Evolutionary conservation across 2,329 filamentous ascomycete species (phyloP).

Genomic region (Claviceps pusilla): DNA sequence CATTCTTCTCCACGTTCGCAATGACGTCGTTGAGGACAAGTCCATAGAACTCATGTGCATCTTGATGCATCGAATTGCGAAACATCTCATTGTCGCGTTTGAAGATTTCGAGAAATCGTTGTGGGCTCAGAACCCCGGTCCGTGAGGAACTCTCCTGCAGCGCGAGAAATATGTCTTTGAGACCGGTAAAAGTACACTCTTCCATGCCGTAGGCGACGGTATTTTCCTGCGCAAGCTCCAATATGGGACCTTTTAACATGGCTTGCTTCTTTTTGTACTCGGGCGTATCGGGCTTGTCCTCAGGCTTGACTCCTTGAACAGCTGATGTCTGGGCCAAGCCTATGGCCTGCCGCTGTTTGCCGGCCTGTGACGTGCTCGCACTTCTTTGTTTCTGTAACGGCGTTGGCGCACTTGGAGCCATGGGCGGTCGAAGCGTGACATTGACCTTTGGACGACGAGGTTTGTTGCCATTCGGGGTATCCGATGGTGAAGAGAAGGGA

Average conservation of each 20-base stretch:
- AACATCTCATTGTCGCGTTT: slow-evolving; percentile 96
- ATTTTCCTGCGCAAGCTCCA: slow-evolving; percentile 74
- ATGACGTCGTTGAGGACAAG: slow-evolving; percentile 92
- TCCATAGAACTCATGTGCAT: slow-evolving; percentile 94
- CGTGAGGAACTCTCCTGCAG: slow-evolving; percentile 67
- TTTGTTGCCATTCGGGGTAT: slow-evolving; percentile 46
- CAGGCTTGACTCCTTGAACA: slow-evolving; percentile 49
- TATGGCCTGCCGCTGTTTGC: slow-evolving; percentile 40
- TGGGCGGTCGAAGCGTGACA: slow-evolving; percentile 43
- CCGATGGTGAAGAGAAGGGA: slow-evolving; percentile 55
- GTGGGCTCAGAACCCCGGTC: slow-evolving; percentile 80
- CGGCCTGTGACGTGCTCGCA: slow-evolving; percentile 39
- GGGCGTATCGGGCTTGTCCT: slow-evolving; percentile 86
- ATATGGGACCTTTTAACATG: slow-evolving; percentile 69
- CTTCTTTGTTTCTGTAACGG: slow-evolving; percentile 33
- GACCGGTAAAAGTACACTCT: slow-evolving; percentile 81
- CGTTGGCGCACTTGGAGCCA: slow-evolving; percentile 30
- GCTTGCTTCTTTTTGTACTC: slow-evolving; percentile 98
- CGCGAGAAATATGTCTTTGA: slow-evolving; percentile 93
- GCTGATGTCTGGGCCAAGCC: slow-evolving; percentile 39
- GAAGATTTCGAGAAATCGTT: slow-evolving; percentile 85
- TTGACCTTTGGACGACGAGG: slow-evolving; percentile 36
- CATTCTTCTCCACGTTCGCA: slow-evolving; percentile 79
- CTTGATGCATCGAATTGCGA: slow-evolving; percentile 90
- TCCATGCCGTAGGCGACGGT: slow-evolving; percentile 74